These are phyloP conservation scores for Parastagonospora nodorum DNA, from an alignment of 2,329 filamentous ascomycete species.

Conservation along the genomic window DNA sequence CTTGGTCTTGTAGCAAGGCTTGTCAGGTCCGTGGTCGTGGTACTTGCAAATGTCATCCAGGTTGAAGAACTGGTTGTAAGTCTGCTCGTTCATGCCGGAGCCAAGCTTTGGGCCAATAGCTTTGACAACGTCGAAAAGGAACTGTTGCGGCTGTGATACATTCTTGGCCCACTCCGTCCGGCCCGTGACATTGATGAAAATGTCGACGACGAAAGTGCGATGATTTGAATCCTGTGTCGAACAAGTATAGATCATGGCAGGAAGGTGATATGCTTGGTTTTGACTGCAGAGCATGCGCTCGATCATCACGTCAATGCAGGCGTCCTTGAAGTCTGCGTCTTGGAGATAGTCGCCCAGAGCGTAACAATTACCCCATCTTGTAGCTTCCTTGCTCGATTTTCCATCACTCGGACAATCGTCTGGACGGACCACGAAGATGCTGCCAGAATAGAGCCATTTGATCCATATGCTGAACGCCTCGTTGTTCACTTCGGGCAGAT, in stretches of 20 bases:
- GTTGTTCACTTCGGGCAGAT: neutral
- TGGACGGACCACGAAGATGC: neutral
- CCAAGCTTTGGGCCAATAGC: neutral
- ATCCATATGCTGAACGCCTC: constrained; percentile 6
- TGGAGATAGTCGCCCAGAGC: constrained; percentile 2
- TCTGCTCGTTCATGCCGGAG: neutral
- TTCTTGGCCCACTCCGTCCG: neutral
- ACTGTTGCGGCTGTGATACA: neutral
- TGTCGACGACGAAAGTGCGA: constrained; percentile 1
- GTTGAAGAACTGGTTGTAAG: neutral
- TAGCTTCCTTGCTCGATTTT: neutral
- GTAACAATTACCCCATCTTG: neutral
- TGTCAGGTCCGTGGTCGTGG: constrained; percentile 7
- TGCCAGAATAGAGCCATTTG: constrained; percentile 12
- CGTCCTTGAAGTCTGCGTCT: constrained; percentile 4
- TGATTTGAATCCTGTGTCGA: neutral
- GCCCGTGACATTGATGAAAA: neutral
- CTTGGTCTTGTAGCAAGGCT: constrained; percentile 9
- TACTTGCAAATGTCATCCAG: constrained; percentile 2
- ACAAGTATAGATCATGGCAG: neutral
- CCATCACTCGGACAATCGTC: neutral
- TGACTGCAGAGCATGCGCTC: neutral
- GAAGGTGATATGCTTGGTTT: neutral
- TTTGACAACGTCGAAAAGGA: constrained; percentile 1
- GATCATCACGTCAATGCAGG: constrained; percentile 1